A percentile compares a stretch with the other conserved stretches of the same genome.
phyloP scores from a whole-genome alignment of 2,329 filamentous ascomycete species.

The Erysiphe neolycopersici region DNA sequence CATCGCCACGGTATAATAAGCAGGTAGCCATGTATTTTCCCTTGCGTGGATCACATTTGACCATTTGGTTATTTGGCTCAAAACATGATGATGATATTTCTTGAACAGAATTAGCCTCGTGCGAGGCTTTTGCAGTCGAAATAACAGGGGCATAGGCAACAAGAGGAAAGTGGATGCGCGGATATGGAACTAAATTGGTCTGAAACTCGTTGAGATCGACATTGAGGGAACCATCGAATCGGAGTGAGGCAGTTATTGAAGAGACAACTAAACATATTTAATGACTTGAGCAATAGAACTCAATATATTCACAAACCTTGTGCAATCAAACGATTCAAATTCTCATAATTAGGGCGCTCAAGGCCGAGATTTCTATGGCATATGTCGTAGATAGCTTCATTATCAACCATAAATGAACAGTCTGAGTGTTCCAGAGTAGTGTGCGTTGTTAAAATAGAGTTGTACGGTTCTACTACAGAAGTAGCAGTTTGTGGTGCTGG shows the following conservation, averaged over 20 bases:
- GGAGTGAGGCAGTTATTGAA: constrained; percentile 92
- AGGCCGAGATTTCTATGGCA: constrained; percentile 94
- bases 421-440: constrained; percentile 98
- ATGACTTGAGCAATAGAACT: background rate
- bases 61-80: constrained; percentile 99
- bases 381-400: constrained; percentile 99
- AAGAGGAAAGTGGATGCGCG: constrained; percentile 96
- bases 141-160: constrained; percentile 89
- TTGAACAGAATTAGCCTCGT: constrained; percentile 94
- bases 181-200: constrained; percentile 97
- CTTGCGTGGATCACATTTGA: constrained; percentile 94
- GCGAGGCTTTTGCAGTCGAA: constrained; percentile 80
- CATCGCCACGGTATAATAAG: constrained; percentile 91
- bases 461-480: constrained; percentile 97
- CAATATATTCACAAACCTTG: constrained; percentile 35
- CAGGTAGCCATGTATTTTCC: constrained; percentile 99
- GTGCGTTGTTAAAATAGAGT: constrained; percentile 97
- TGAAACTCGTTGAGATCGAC: constrained; percentile 99
- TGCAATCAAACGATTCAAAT: constrained; percentile 94
- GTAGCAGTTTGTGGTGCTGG: constrained; percentile 91
- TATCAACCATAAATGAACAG: constrained; percentile 99
- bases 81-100: constrained; percentile 99
- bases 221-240: constrained; percentile 95
- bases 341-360: constrained; percentile 93
- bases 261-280: constrained; percentile 47